Evolutionary conservation across 345 rosid genomes (phyloP), one percentile per base, ranked within the genome.

Genomic region (Camelina hispida): DNA sequence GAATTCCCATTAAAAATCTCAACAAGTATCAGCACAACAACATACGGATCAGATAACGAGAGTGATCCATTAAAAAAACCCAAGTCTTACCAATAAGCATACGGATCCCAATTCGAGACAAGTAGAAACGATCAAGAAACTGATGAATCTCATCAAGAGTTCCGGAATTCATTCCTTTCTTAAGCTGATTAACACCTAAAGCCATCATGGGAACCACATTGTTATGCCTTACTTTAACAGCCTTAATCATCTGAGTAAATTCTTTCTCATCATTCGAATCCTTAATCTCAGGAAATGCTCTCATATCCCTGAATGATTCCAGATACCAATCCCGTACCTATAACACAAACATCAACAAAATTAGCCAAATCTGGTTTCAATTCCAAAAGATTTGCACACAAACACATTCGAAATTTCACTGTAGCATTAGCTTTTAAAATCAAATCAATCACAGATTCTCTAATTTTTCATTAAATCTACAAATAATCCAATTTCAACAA

Each of bases 141-240:
- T 84, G 88, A 78, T 93, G 96, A 74, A 95, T 88, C 88, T 90
- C 98, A 57, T 85, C 86, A 9, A 95, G 93, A 75, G 77, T 89
- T 81, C 81, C 91, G 0, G 47, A 48, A 35, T 68, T 71, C 75
- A 89, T 59, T 56, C 82, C 93, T 89, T 89, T 89, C 90, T 93
- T 96, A 65, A 96, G 75, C 78, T 96, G 98, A 76, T 96, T 96
- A 73, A 96, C 90, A 53, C 99, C 99, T 28, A 93, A 56, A 57
- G 99, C 99, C 99, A 96, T 92, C 82, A 71, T 90, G 5, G 99
- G 99, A 22, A 93, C 98, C 61, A 96, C 99, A 74, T 96, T 93
- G 86, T 93, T 95, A 74, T 95, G 99, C 66, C 99, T 85, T 70
- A 95, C 98, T 84, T 93, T 95, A 10, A 95, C 84, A 16, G 99